Conservation (phyloP, 2,329 filamentous ascomycete species). For the Pseudogymnoascus sp. region DNA sequence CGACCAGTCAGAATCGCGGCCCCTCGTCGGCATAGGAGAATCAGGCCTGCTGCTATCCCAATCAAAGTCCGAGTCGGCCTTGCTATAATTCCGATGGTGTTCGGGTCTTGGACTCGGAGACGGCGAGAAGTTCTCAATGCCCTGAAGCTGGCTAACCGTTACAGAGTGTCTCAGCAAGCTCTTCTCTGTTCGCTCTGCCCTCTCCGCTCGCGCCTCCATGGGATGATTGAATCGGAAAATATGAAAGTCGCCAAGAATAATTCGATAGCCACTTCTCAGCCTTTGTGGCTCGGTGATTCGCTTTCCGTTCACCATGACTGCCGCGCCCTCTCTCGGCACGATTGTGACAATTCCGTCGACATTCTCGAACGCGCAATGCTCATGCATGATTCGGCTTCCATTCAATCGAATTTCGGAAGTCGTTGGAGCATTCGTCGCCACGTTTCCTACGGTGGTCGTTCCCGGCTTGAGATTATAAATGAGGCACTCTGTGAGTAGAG, state of each 20-base stretch:
- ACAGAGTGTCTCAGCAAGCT: constrained; percentile 81
- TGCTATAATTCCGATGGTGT: constrained; percentile 77
- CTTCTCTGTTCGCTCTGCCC: constrained; percentile 58
- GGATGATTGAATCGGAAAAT: constrained; percentile 99
- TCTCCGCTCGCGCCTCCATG: constrained; percentile 86
- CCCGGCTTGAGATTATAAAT: constrained; percentile 98
- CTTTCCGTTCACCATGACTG: constrained; percentile 95
- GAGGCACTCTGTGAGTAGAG: constrained; percentile 86
- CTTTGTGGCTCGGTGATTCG: constrained; percentile 79
- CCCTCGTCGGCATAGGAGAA: constrained; percentile 66
- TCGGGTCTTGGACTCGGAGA: constrained; percentile 53
- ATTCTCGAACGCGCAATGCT: constrained; percentile 94
- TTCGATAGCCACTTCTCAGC: constrained; percentile 83
- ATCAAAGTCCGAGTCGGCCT: constrained; percentile 65
- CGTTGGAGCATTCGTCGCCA: constrained; percentile 68
- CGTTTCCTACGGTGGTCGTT: constrained; percentile 87
- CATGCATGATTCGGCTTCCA: constrained; percentile 82
- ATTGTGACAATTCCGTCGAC: constrained; percentile 88
- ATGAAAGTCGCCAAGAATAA: constrained; percentile 96
- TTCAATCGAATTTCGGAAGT: constrained; percentile 88
- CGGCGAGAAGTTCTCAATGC: constrained; percentile 47
- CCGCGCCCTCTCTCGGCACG: constrained; percentile 81
- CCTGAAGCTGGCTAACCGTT: constrained; percentile 45
- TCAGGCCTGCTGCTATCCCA: constrained; percentile 65
- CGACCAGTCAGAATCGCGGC: constrained; percentile 88